Percentiles rank a stretch among this genome's conserved stretches.
phyloP scores from a whole-genome alignment of 257 asterid genomes.

The Gardenia jasminoides region DNA sequence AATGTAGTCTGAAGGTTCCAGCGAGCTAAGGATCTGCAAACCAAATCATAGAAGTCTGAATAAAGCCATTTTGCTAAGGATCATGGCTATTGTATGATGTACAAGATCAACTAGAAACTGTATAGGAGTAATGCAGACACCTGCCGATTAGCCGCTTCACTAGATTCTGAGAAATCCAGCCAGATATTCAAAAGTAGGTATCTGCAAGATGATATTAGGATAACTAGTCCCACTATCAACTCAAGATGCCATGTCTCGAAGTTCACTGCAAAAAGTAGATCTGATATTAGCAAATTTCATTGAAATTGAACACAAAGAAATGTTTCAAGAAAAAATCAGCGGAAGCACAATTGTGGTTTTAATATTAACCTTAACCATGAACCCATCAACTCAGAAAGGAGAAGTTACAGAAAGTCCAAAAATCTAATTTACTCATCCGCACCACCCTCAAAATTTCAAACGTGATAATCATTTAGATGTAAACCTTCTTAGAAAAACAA shows the following conservation, averaged over 20 bases:
- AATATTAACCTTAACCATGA: neutral
- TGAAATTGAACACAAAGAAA: neutral
- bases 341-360: neutral
- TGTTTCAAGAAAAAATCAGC: neutral
- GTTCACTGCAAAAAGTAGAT: slow-evolving; percentile 46
- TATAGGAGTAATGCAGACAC: slow-evolving; percentile 19
- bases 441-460: neutral
- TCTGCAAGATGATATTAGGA: slow-evolving; percentile 71
- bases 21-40: slow-evolving; percentile 70
- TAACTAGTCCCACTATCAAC: slow-evolving; percentile 67
- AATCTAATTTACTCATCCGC: neutral
- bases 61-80: neutral
- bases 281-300: slow-evolving; percentile 12
- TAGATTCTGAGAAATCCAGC: slow-evolving; percentile 84
- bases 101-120: neutral
- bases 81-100: neutral
- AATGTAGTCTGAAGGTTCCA: slow-evolving; percentile 77
- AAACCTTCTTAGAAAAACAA: no score
- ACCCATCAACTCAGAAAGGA: no score
- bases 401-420: no score
- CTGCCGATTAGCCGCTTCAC: slow-evolving; percentile 85
- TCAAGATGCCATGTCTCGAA: slow-evolving; percentile 71
- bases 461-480: neutral
- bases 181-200: slow-evolving; percentile 61
- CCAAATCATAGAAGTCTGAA: neutral